Evolutionary conservation across 768 basidiomycete genomes (phyloP), one percentile per base, ranked within the genome.

Genomic region (Lactifluus hygrophoroides): DNA sequence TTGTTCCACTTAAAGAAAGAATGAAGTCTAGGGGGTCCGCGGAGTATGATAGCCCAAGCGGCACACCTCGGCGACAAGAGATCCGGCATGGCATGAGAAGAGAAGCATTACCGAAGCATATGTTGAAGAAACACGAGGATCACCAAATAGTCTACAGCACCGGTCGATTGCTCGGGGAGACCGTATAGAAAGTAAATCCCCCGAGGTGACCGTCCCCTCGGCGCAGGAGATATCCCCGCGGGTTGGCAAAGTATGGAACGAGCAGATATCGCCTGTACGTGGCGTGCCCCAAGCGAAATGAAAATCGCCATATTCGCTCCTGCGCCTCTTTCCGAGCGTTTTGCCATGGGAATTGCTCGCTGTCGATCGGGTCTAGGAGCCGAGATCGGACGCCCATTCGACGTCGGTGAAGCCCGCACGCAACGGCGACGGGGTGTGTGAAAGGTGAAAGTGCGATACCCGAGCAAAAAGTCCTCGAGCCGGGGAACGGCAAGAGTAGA

Each of bases 131-230:
- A 59, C 34, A n/a, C 59, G 27, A 56, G 54, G 37, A 49, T 54
- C 51, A 54, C 47, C 49, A 42, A 59, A 44, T 23, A 42, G 58
- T 34, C 40, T 37, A 56, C 42, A 51, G 54, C 37, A 25, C 21
- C 53, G 40, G 59, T 60, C 54, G 54, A 60, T 55, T 60, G 21
- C 37, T 51, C 28, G 48, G 51, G 23, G 28, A 38, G 53, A 19
- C 59, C 54, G 54, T 48, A 42, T 60, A 49, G 59, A 38, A 46
- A 56, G 59, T 43, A 60, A 56, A 60, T 60, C 59, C 34, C 27
- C 59, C 59, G 59, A 56, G 43, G 42, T 52, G 54, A 27, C 59
- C 54, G 44, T 49, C 40, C 40, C 23, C 19, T 46, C 51, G 58
- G 58, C 58, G 53, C 51, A 42, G 27, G 23, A 27, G 40, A 37